phyloP scores from a whole-genome alignment of 1,284 basidiomycete genomes.

The Ustilago bromivora region DNA sequence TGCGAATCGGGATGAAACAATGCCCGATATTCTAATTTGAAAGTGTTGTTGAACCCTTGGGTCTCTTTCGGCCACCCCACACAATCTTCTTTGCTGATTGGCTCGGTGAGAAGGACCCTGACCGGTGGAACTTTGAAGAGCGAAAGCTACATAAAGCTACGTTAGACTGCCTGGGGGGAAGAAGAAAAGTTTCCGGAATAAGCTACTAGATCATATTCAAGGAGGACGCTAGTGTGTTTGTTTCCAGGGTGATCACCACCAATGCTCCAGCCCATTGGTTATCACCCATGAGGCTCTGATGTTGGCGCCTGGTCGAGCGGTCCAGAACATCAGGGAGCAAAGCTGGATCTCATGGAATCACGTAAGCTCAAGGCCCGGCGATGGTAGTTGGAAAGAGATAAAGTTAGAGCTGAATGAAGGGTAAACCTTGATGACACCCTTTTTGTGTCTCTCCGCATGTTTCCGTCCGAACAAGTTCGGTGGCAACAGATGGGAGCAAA shows the following conservation, averaged over 20 bases:
- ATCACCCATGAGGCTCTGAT: neutral
- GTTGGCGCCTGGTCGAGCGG: too few relatives aligned
- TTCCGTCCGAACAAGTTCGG: neutral
- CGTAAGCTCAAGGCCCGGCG: neutral
- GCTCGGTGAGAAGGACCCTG: too few relatives aligned
- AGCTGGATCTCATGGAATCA: neutral
- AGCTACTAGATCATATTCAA: neutral
- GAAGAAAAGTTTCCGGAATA: neutral
- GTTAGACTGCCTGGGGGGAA: too few relatives aligned
- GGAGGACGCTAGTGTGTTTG: neutral
- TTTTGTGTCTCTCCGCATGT: neutral
- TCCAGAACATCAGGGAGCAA: neutral
- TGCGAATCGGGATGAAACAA: neutral
- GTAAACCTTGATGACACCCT: neutral
- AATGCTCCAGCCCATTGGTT: neutral
- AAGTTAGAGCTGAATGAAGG: neutral
- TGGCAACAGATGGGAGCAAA: neutral
- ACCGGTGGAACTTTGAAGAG: too few relatives aligned
- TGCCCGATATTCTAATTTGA: neutral
- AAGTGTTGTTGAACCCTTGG: neutral
- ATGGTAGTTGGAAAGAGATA: neutral
- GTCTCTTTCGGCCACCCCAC: neutral
- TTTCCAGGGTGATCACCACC: neutral
- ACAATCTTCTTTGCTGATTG: too few relatives aligned
- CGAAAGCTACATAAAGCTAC: too few relatives aligned